phyloP scores from a whole-genome alignment of 2,329 filamentous ascomycete species.

The Colletotrichum orbiculare region DNA sequence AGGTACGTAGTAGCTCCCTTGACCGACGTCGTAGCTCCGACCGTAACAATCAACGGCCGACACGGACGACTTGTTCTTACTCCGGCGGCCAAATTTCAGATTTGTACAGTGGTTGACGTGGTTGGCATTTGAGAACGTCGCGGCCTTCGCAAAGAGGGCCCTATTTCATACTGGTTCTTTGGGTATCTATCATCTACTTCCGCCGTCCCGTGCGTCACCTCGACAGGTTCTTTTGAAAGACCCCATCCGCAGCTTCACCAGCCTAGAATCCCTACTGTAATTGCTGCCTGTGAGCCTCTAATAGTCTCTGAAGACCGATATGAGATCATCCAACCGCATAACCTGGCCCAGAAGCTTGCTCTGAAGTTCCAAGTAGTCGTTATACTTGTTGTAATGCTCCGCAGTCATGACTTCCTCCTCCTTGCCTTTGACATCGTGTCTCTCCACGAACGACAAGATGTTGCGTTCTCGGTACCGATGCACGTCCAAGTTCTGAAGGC shows the following conservation, averaged over 20 bases:
- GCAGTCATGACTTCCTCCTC: conserved; percentile 83
- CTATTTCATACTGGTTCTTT: conserved; percentile 15
- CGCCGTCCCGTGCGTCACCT: conserved; percentile 11
- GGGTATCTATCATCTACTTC: conserved; percentile 32
- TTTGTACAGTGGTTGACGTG: too few relatives aligned
- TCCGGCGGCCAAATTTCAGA: too few relatives aligned
- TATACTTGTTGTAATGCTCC: conserved; percentile 75
- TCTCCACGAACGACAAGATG: conserved; percentile 83
- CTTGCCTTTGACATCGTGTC: conserved; percentile 85
- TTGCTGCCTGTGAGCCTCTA: conserved; percentile 12
- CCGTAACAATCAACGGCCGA: conserved; percentile 4
- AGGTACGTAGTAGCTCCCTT: conserved; percentile 4
- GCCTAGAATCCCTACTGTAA: background rate
- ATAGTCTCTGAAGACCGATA: conserved; percentile 83
- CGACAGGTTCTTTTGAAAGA: background rate
- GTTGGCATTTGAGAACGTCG: background rate
- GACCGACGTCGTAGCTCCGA: conserved; percentile 4
- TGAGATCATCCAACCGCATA: conserved; percentile 83
- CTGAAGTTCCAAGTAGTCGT: conserved; percentile 70
- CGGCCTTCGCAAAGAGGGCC: background rate
- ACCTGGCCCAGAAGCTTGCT: conserved; percentile 83
- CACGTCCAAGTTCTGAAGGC: conserved; percentile 81
- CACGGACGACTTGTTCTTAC: too few relatives aligned
- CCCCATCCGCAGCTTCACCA: background rate
- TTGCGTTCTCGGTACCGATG: conserved; percentile 78